A percentile compares a stretch with the other conserved stretches of the same genome.
Evolutionary conservation across 2,329 filamentous ascomycete genomes (phyloP).

Genomic region (Trichoderma atroviride): DNA sequence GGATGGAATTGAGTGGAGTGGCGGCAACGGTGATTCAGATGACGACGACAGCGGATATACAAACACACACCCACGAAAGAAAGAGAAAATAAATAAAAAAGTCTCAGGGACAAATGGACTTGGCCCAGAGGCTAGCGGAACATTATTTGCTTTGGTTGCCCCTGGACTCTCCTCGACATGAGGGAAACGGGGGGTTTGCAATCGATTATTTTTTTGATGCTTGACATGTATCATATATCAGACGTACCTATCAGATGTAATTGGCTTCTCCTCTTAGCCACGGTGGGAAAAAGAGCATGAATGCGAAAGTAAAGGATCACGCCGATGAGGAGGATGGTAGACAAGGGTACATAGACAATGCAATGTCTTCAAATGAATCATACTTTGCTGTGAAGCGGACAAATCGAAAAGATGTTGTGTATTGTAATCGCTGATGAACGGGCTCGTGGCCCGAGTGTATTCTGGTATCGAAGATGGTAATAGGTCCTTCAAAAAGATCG

Average conservation of each 20-base stretch:
- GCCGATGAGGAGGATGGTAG: neutral
- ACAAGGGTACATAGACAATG: neutral
- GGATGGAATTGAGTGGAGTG: neutral
- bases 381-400: neutral
- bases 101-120: neutral
- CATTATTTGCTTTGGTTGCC: neutral
- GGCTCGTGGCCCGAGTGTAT: neutral
- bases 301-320: slow-evolving; percentile 8
- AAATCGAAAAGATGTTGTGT: neutral
- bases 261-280: neutral
- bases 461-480: neutral
- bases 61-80: neutral
- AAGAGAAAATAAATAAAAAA: neutral
- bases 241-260: slow-evolving; percentile 2
- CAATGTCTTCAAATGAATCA: neutral
- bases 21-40: neutral
- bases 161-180: neutral
- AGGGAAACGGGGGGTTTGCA: slow-evolving; percentile 5
- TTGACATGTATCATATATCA: slow-evolving; percentile 20
- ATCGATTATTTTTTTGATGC: neutral
- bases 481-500: neutral
- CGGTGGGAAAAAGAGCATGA: neutral
- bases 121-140: neutral
- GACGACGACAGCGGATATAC: neutral
- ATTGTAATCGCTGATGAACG: neutral